Base-by-base conservation (phyloP, 768 basidiomycete species). In the Suillus americanus region DNA sequence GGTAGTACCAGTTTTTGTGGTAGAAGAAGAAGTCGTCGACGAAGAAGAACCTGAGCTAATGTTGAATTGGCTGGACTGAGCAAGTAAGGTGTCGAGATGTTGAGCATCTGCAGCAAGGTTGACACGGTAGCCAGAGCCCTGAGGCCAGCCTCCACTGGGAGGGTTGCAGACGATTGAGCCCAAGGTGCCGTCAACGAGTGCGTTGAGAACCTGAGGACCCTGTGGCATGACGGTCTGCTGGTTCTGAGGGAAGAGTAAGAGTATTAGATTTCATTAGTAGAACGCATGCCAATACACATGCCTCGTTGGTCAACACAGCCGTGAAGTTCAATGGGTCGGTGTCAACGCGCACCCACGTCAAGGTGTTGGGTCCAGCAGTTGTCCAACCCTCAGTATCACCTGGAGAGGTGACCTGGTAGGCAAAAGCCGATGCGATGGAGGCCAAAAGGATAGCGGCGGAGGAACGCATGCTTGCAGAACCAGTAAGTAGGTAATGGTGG, bases 281-380 rank as follows among this genome's bases (percentile, higher is more conserved):
- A 28, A 37, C 54, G 30, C 23, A 53, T 30, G 30, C 4, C 41
- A 54, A 28, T 18, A 28, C 12, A 73, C 82, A 51, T 62, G 88
- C 91, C 72, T 81, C 74, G 78, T 91, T 91, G 66, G 80, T 82
- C 55, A 96, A 81, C 59, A 92, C 78, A 56, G 83, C 81, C 16
- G 90, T 85, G 75, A 95, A 94, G 77, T 85, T 92, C 60, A 63
- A 30, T 0, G 83, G 76, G 72, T 96, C 94, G 10, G 89, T 91
- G 61, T 67, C 65, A 65, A 93, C 92, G 6, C 82, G 82, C 1
- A 74, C 57, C 93, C 93, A 96, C 7, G 77, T 64, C 62, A 93
- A 77, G 18, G 78, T 80, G 68, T 75, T 88, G 61, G 81, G 69
- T 46, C 85, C 88, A 33, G 74, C 72, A 72, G 80, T 82, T 37